Evolutionary conservation across 2,329 filamentous ascomycete species (phyloP), one percentile per base, ranked within the genome.

Genomic region (Endocalyx cinctus): DNA sequence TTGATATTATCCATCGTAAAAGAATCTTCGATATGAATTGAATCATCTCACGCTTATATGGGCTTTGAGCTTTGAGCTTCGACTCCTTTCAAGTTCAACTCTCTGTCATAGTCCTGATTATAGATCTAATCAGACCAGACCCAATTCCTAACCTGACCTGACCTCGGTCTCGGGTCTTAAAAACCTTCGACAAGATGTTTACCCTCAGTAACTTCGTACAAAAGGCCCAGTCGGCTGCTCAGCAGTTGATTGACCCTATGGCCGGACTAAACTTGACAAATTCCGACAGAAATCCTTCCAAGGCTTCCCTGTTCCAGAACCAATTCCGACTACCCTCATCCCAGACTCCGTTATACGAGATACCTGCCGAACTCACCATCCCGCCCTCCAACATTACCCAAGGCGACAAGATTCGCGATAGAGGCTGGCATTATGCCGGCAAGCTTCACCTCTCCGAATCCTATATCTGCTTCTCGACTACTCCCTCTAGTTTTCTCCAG

Each of bases 391-490:
- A 82, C 60, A 74, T 69, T 48, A 80, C 74, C 40, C 77, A 82
- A 30, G 81, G 82, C 40, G 84, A 87, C 48, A 81, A 81, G 59
- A 75, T 82, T 44, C 76, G 77, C 35, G 79, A 81, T 38, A 73
- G 77, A 48, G 87, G 87, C 47, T 94, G 84, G 63, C 85, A 89
- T 57, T 97, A 98, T 67, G 81, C 82, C 16, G 92, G 92, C 31
- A 89, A 89, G 61, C 76, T 98, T 33, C 90, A 98, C 59, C 69
- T 98, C 43, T 96, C 88, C 59, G 90, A 98, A 65, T 78, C 85
- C 49, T 98, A 85, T 63, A 79, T 98, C 50, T 97, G 89, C 71
- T 98, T 98, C 69, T 96, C 89, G 1, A 96, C 92, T 6, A 87
- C 92, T 33, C 82, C 87, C 12, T 85, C 87, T 8, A 94, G 87